phyloP scores from a whole-genome alignment of 2,329 filamentous ascomycete genomes.

The Calonectria montana region DNA sequence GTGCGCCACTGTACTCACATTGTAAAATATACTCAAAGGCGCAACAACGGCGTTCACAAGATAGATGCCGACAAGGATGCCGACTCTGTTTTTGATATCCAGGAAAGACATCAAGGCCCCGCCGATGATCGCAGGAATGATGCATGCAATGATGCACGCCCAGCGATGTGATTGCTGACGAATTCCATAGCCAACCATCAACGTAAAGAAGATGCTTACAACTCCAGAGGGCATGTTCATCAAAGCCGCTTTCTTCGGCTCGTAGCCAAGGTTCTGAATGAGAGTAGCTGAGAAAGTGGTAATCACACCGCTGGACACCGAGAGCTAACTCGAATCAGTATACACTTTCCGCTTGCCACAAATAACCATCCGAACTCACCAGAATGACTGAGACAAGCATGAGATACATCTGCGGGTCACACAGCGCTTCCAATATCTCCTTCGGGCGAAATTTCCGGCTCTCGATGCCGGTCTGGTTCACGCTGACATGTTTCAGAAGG shows the following conservation, averaged over 20 bases:
- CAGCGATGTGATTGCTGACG: conserved; percentile 60
- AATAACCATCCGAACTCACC: conserved; percentile 47
- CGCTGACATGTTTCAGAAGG: conserved; percentile 63
- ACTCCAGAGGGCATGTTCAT: conserved; percentile 67
- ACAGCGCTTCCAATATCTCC: conserved; percentile 64
- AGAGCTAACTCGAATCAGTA: conserved; percentile 47
- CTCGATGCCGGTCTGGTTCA: conserved; percentile 69
- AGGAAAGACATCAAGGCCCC: conserved; percentile 66
- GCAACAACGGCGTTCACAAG: conserved; percentile 62
- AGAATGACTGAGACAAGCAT: conserved; percentile 61
- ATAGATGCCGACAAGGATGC: conserved; percentile 61
- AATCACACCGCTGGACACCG: conserved; percentile 64
- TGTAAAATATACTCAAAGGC: conserved; percentile 58
- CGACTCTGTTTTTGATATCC: conserved; percentile 56
- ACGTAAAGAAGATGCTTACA: conserved; percentile 63
- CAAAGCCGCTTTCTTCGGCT: conserved; percentile 57
- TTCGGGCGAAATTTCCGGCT: conserved; percentile 64
- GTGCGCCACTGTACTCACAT: conserved; percentile 43
- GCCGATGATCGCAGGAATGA: conserved; percentile 61
- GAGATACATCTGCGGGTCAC: conserved; percentile 64
- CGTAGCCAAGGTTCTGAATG: conserved; percentile 60
- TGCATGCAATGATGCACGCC: conserved; percentile 61
- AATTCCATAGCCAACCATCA: conserved; percentile 61
- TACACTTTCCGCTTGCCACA: neutral
- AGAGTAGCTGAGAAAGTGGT: conserved; percentile 67